These are phyloP conservation scores for Fomitopsis betulina DNA, from an alignment of 1,284 basidiomycete genomes.

Conservation along the genomic window DNA sequence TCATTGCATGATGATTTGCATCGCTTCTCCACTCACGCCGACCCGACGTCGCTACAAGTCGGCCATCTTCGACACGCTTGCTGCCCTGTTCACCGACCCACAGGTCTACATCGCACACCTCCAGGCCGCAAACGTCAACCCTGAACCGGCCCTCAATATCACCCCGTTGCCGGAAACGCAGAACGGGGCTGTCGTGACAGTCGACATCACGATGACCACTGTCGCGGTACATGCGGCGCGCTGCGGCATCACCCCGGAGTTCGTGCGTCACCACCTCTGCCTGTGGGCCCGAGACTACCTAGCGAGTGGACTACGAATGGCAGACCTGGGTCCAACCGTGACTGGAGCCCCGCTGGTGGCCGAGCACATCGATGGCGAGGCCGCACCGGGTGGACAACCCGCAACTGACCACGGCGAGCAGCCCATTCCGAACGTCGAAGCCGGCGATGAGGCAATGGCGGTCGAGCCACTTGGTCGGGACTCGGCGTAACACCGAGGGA, in stretches of 20 bases:
- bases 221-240: neutral
- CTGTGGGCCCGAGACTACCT: neutral
- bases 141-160: neutral
- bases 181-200: neutral
- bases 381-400: too few relatives aligned
- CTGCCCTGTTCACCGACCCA: neutral
- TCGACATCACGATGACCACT: neutral
- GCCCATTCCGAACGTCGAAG: neutral
- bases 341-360: too few relatives aligned
- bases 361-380: too few relatives aligned
- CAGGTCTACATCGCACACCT: neutral
- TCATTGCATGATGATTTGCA: neutral
- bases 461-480: neutral
- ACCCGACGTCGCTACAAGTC: neutral
- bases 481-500: neutral
- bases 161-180: neutral
- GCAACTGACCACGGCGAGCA: neutral
- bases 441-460: neutral
- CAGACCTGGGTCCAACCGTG: too few relatives aligned
- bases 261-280: neutral
- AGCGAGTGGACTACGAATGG: too few relatives aligned
- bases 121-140: neutral
- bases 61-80: neutral
- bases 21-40: neutral
- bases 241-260: neutral